A percentile compares a stretch with the other conserved stretches of the same genome.
Evolutionary conservation across 2,329 filamentous ascomycete genomes (phyloP).

Genomic region (Cladosporium sp.): DNA sequence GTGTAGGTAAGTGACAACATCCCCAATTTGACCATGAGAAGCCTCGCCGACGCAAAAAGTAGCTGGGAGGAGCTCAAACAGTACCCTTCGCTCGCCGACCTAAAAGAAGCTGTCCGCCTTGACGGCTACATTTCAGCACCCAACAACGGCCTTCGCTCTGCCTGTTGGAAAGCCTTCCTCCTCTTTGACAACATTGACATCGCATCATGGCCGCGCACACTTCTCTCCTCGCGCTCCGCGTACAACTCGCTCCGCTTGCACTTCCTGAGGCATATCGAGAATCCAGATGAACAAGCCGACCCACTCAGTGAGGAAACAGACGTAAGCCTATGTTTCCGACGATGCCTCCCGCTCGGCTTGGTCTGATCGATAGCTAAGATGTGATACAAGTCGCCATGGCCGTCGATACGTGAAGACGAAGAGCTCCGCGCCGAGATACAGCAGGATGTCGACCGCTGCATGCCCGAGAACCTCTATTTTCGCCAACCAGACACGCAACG

Average conservation of each 20-base stretch:
- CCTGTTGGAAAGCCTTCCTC: slow-evolving; percentile 91
- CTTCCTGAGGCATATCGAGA: slow-evolving; percentile 75
- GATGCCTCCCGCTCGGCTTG: slow-evolving; percentile 15
- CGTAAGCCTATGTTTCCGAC: slow-evolving; percentile 39
- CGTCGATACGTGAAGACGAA: slow-evolving; percentile 70
- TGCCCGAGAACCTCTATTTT: slow-evolving; percentile 89
- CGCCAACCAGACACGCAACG: slow-evolving; percentile 72
- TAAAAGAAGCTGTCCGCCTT: slow-evolving; percentile 28
- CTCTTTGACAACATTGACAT: slow-evolving; percentile 65
- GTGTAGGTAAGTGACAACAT: too few relatives aligned
- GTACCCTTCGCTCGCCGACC: slow-evolving; percentile 25
- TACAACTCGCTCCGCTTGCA: slow-evolving; percentile 69
- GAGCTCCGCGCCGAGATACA: slow-evolving; percentile 78
- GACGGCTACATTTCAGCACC: slow-evolving; percentile 15
- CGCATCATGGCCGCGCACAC: slow-evolving; percentile 62
- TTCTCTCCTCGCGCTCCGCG: slow-evolving; percentile 65
- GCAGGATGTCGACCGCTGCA: slow-evolving; percentile 85
- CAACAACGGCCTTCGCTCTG: slow-evolving; percentile 64
- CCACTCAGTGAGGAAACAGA: slow-evolving; percentile 78
- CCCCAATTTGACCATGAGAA: slow-evolving; percentile 27
- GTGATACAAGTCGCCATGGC: slow-evolving; percentile 75
- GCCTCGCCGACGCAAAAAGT: slow-evolving; percentile 25
- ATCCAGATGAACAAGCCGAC: slow-evolving; percentile 79
- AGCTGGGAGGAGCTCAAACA: slow-evolving; percentile 30
- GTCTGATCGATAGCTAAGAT: slow-evolving; percentile 39